Percentiles rank a stretch among this genome's conserved stretches.
phyloP scores from a whole-genome alignment of 495 filamentous ascomycete species.

The Neurospora sp. region DNA sequence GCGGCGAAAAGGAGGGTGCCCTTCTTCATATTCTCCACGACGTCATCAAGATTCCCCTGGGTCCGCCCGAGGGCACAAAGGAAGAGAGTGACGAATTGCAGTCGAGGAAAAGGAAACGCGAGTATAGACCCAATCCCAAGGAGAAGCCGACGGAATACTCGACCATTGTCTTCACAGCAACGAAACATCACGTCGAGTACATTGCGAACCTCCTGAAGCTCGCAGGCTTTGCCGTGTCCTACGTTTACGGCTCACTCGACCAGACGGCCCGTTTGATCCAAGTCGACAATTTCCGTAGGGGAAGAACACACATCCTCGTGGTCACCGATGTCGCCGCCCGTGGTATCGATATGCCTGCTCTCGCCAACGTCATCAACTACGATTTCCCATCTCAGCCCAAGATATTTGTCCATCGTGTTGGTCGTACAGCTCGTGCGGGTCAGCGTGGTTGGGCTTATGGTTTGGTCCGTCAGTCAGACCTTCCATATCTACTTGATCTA shows the following conservation, averaged over 20 bases:
- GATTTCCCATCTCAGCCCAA: slow-evolving; percentile 96
- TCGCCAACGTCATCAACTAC: slow-evolving; percentile 98
- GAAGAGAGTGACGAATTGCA: slow-evolving; percentile 37
- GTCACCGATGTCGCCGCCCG: slow-evolving; percentile 95
- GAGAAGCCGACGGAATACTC: slow-evolving; percentile 65
- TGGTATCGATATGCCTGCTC: slow-evolving; percentile 93
- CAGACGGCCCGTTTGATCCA: slow-evolving; percentile 86
- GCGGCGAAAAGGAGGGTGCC: slow-evolving; percentile 85
- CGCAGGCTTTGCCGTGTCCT: slow-evolving; percentile 79
- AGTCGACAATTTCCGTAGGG: slow-evolving; percentile 75
- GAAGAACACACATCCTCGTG: slow-evolving; percentile 82
- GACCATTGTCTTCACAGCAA: slow-evolving; percentile 88
- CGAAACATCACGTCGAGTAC: slow-evolving; percentile 98
- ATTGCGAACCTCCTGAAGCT: slow-evolving; percentile 59
- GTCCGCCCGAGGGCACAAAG: slow-evolving; percentile 45
- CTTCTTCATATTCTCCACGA: slow-evolving; percentile 81
- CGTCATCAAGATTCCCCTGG: slow-evolving; percentile 85
- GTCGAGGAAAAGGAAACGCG: slow-evolving; percentile 60
- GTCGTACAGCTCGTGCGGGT: slow-evolving; percentile 87
- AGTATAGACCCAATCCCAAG: slow-evolving; percentile 33
- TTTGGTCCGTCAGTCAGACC: slow-evolving; percentile 73
- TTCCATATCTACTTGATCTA: slow-evolving; percentile 86
- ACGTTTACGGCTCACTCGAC: slow-evolving; percentile 87
- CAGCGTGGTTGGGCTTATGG: slow-evolving; percentile 90
- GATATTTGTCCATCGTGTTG: slow-evolving; percentile 92